These are phyloP conservation scores for Fraxinus xanthoxyloides DNA, from an alignment of 305 asterid genomes.

Conservation along the genomic window DNA sequence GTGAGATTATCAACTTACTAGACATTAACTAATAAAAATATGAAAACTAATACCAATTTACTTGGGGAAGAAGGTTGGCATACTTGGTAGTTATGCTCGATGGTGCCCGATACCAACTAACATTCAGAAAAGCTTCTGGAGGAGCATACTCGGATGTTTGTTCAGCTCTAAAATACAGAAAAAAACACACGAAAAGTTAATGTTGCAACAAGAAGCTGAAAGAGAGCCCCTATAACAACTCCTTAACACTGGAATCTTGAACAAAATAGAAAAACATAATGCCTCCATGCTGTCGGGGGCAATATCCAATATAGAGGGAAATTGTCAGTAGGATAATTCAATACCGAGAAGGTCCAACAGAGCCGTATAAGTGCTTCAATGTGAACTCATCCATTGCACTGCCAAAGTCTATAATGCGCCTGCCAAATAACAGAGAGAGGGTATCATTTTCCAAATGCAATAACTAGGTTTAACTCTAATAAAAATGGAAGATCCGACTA, in stretches of 20 bases:
- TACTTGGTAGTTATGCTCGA: constrained; percentile 69
- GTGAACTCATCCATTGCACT: constrained; percentile 95
- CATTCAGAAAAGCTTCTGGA: constrained; percentile 92
- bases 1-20: constrained; percentile 16
- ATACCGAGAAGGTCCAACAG: constrained; percentile 96
- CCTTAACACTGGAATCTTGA: background rate
- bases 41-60: background rate
- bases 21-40: constrained; percentile 1
- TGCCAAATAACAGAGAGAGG: constrained; percentile 33
- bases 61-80: constrained; percentile 32
- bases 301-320: constrained; percentile 11
- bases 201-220: constrained; percentile 20
- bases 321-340: constrained; percentile 25
- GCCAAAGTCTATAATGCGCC: constrained; percentile 98
- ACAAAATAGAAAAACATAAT: background rate
- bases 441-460: constrained; percentile 3
- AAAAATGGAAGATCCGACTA: background rate
- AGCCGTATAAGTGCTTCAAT: constrained; percentile 80
- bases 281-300: constrained; percentile 2
- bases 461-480: background rate
- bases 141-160: constrained; percentile 94
- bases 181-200: constrained; percentile 22
- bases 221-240: constrained; percentile 4
- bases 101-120: constrained; percentile 80
- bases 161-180: constrained; percentile 59